Percentiles rank a stretch among this genome's conserved stretches.
Evolutionary conservation across 2,329 filamentous ascomycete genomes (phyloP).

Genomic region (Lachnellula subtilissima): DNA sequence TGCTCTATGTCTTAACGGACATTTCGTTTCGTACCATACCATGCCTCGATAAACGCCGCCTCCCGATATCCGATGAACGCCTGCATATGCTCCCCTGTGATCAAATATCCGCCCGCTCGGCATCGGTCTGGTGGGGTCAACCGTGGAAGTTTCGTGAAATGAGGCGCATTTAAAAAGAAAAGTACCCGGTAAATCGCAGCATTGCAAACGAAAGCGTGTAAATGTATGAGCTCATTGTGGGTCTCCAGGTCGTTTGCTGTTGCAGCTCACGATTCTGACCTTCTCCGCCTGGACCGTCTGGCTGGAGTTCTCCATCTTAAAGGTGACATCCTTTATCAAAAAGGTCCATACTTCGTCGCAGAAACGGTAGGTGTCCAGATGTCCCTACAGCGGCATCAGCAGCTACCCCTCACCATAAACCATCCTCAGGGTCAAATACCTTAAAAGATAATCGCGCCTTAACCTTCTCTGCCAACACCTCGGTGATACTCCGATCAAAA

Average conservation of each 20-base stretch:
- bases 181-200: neutral
- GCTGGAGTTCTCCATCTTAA: conserved; percentile 81
- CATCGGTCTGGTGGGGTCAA: neutral
- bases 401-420: neutral
- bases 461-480: conserved; percentile 87
- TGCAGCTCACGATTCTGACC: conserved; percentile 98
- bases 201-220: neutral
- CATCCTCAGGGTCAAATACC: conserved; percentile 47
- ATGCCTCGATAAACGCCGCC: neutral
- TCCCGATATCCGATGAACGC: neutral
- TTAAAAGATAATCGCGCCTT: conserved; percentile 92
- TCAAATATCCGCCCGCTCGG: neutral
- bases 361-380: conserved; percentile 97
- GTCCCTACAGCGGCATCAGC: conserved; percentile 57
- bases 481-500: conserved; percentile 90
- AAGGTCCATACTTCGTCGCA: conserved; percentile 99
- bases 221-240: conserved; percentile 28
- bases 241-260: conserved; percentile 74
- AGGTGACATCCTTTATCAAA: conserved; percentile 96
- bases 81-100: neutral
- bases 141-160: neutral
- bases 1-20: neutral
- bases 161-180: neutral
- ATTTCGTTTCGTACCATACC: neutral
- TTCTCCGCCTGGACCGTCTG: conserved; percentile 76